Conservation (phyloP, 257 asterid species). For the Ilex aquifolium region DNA sequence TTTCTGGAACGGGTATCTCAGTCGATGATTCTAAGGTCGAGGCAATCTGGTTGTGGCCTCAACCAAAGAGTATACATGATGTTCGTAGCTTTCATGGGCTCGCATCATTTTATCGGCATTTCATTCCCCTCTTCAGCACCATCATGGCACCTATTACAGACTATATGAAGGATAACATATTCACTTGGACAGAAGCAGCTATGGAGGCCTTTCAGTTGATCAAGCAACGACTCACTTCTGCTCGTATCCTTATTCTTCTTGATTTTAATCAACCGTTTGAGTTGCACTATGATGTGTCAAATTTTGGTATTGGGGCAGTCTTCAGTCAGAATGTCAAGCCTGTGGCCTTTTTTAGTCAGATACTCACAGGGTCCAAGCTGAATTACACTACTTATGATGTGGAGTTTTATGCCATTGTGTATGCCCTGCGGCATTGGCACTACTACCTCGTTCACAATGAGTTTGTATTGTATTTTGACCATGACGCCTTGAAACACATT, state of each 20-base stretch:
- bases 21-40: neutral
- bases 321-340: neutral
- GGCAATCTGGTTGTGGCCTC: neutral
- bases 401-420: neutral
- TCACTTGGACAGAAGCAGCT: too few relatives aligned
- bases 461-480: neutral
- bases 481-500: neutral
- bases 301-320: neutral
- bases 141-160: neutral
- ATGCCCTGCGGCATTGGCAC: neutral
- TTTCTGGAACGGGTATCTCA: neutral
- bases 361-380: neutral
- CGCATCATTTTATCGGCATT: neutral
- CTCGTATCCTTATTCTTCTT: neutral
- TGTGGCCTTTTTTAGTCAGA: neutral
- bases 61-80: neutral
- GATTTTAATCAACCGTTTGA: neutral
- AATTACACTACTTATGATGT: neutral
- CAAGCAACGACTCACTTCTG: neutral
- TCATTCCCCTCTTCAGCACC: neutral
- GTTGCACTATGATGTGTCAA: neutral
- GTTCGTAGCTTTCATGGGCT: neutral
- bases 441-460: too few relatives aligned
- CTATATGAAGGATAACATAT: too few relatives aligned
- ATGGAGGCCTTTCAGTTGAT: too few relatives aligned